phyloP scores from a whole-genome alignment of 2,329 filamentous ascomycete genomes.

The Monilinia fructigena region DNA sequence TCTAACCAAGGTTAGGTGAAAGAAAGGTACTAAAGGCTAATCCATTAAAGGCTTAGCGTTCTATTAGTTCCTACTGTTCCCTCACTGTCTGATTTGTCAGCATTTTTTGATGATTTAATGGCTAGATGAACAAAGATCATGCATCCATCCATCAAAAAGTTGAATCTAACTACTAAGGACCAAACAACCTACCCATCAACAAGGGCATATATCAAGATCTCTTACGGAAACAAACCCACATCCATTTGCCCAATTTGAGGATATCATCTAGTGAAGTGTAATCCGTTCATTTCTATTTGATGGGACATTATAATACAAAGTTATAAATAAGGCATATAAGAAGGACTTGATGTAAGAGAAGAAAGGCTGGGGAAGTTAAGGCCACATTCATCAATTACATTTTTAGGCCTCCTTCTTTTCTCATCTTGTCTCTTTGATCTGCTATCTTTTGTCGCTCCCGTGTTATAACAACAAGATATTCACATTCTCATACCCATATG shows the following conservation, averaged over 20 bases:
- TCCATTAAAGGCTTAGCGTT: too few relatives aligned
- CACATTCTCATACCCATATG: background rate
- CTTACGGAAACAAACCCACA: background rate
- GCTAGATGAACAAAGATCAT: background rate
- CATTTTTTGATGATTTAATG: slow-evolving; percentile 6
- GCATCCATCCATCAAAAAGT: background rate
- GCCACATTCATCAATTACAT: background rate
- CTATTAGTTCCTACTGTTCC: too few relatives aligned
- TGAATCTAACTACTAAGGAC: background rate
- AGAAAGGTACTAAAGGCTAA: background rate
- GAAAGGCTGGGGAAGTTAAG: background rate
- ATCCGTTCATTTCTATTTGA: background rate
- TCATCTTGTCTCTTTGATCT: background rate
- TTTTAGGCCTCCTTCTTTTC: background rate
- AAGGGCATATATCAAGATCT: slow-evolving; percentile 10
- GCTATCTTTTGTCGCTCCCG: background rate
- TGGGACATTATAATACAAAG: background rate
- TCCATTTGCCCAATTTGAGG: background rate
- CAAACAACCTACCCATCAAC: background rate
- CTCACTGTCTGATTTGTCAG: slow-evolving; percentile 12
- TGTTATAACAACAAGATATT: background rate
- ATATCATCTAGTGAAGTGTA: background rate
- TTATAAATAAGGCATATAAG: background rate
- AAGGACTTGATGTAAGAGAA: background rate
- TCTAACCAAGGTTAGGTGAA: background rate